Evolutionary conservation across 495 filamentous ascomycete species (phyloP).

Genomic region (Cenococcum geophilum): DNA sequence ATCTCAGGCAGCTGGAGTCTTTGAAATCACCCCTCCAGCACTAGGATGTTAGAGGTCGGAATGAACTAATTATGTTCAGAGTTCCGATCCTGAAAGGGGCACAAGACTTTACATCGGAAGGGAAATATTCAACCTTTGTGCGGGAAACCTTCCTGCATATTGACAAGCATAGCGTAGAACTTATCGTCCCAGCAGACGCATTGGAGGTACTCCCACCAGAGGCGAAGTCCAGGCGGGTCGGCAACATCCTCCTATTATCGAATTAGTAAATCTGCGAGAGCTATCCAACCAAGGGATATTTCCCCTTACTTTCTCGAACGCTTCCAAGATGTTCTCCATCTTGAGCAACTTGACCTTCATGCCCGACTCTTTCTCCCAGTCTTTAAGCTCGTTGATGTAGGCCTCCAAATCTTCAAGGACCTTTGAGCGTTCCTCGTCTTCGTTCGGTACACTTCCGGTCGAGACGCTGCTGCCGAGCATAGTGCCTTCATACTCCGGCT

Average conservation of each 20-base stretch:
- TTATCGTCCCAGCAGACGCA: conserved; percentile 32
- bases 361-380: conserved; percentile 33
- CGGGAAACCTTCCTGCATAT: conserved; percentile 8
- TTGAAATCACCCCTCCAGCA: no score
- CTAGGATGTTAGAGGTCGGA: no score
- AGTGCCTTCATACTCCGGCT: conserved; percentile 32
- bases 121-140: background rate
- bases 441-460: no score
- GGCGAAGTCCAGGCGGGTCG: conserved; percentile 31
- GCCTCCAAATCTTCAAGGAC: conserved; percentile 3
- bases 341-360: conserved; percentile 30
- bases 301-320: conserved; percentile 31
- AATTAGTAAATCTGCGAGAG: background rate
- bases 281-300: background rate
- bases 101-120: background rate
- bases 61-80: no score
- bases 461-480: background rate
- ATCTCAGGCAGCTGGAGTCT: no score
- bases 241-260: conserved; percentile 31
- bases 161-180: conserved; percentile 33
- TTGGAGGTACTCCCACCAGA: conserved; percentile 41
- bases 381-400: conserved; percentile 29
- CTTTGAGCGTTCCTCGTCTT: background rate
- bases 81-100: no score
- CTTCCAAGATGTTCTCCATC: conserved; percentile 30